phyloP scores from a whole-genome alignment of 148 eudicot genomes.

The Diospyros kaki region DNA sequence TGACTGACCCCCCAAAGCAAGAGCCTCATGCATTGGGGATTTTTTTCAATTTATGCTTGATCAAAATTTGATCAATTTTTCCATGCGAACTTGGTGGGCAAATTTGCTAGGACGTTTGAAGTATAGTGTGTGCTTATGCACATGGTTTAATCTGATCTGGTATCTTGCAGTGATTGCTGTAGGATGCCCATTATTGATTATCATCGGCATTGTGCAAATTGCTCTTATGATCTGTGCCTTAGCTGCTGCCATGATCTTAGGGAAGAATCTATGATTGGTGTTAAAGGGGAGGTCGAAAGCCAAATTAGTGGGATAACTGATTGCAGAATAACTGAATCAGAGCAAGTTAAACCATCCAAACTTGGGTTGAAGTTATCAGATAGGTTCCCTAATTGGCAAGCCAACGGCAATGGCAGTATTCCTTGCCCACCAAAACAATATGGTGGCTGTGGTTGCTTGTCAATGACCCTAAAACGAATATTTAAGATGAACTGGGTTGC shows the following conservation, averaged over 20 bases:
- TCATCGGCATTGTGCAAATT: constrained; percentile 84
- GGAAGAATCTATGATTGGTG: constrained; percentile 38
- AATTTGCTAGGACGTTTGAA: neutral
- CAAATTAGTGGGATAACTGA: constrained; percentile 23
- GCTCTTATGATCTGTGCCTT: constrained; percentile 93
- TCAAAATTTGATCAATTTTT: neutral
- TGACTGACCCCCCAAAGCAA: too few relatives aligned
- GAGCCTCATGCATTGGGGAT: too few relatives aligned
- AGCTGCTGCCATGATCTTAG: constrained; percentile 94
- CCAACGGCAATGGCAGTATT: constrained; percentile 71
- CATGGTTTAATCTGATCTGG: neutral
- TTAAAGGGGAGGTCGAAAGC: constrained; percentile 28
- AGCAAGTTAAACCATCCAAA: constrained; percentile 33
- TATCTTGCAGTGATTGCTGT: constrained; percentile 74
- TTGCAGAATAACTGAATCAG: constrained; percentile 18
- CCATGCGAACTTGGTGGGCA: neutral
- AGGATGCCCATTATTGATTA: constrained; percentile 91
- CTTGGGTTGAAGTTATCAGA: constrained; percentile 27
- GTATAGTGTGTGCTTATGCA: neutral
- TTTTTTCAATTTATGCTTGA: neutral
- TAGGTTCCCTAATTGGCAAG: constrained; percentile 70
- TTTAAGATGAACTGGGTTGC: constrained; percentile 99
- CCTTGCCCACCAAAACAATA: constrained; percentile 71
- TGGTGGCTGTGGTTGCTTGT: constrained; percentile 76
- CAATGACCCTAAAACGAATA: constrained; percentile 60